Percentiles rank a stretch among this genome's conserved stretches.
Conservation (phyloP, 371 early-diverging fungal genomes). For the Polyrhizophydium stewartii region DNA sequence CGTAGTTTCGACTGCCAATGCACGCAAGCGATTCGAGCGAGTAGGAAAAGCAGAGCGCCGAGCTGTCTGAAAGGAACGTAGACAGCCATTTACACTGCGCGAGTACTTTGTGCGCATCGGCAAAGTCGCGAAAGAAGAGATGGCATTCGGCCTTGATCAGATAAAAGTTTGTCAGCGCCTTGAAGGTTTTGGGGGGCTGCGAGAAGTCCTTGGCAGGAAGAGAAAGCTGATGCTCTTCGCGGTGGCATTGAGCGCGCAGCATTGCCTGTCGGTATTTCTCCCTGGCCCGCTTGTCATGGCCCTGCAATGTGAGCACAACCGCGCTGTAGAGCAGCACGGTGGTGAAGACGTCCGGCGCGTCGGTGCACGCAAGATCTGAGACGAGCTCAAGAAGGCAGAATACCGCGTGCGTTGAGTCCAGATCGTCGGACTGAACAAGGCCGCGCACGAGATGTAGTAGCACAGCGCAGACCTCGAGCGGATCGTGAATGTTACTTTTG, state of each 20-base stretch:
- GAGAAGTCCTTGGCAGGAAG: neutral
- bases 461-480: neutral
- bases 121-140: neutral
- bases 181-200: neutral
- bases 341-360: neutral
- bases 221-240: neutral
- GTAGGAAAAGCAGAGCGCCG: neutral
- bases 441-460: neutral
- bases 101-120: neutral
- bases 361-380: neutral
- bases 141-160: conserved; percentile 4
- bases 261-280: neutral
- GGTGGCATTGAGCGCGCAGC: neutral
- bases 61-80: neutral
- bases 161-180: neutral
- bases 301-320: neutral
- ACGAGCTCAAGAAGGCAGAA: neutral
- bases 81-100: neutral
- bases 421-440: neutral
- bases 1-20: too few relatives aligned
- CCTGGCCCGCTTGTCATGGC: neutral
- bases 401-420: neutral
- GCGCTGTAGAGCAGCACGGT: neutral
- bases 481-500: neutral
- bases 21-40: neutral